These are phyloP conservation scores for Pythium phragmitis DNA, from an alignment of 352 stramenopile genomes.

Conservation along the genomic window DNA sequence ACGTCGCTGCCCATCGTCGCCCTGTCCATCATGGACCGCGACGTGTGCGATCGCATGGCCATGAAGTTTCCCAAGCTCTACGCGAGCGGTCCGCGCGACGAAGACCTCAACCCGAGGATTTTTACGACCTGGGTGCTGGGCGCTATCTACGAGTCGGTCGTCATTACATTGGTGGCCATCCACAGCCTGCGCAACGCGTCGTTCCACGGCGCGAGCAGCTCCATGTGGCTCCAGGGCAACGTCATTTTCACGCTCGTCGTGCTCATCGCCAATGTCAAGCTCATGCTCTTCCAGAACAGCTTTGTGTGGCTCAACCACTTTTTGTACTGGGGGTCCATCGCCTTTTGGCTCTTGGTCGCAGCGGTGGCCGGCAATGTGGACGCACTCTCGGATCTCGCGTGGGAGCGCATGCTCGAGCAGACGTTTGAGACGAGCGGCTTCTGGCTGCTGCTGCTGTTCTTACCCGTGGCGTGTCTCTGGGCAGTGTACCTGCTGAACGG, in stretches of 20 bases:
- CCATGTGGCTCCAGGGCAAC: slow-evolving; percentile 81
- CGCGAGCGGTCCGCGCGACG: slow-evolving; percentile 52
- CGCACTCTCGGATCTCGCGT: slow-evolving; percentile 67
- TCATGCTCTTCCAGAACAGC: slow-evolving; percentile 80
- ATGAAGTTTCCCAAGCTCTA: slow-evolving; percentile 78
- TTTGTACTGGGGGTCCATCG: slow-evolving; percentile 59
- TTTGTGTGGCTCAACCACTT: slow-evolving; percentile 71
- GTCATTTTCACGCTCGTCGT: slow-evolving; percentile 82
- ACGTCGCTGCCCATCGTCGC: slow-evolving; percentile 70
- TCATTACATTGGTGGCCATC: slow-evolving; percentile 63
- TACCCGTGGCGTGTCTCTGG: slow-evolving; percentile 50
- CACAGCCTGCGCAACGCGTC: slow-evolving; percentile 41
- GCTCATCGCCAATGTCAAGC: slow-evolving; percentile 70
- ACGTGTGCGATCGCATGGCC: slow-evolving; percentile 61
- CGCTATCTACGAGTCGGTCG: slow-evolving; percentile 69
- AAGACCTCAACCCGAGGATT: slow-evolving; percentile 62
- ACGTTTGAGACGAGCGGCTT: slow-evolving; percentile 53
- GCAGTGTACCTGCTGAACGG: slow-evolving; percentile 53
- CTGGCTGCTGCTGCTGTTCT: slow-evolving; percentile 59
- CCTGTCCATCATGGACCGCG: slow-evolving; percentile 72
- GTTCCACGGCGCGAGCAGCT: slow-evolving; percentile 34
- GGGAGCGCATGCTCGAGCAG: slow-evolving; percentile 69
- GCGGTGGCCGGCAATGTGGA: slow-evolving; percentile 50
- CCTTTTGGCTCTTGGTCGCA: slow-evolving; percentile 59
- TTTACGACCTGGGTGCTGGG: slow-evolving; percentile 71